Evolutionary conservation across 495 filamentous ascomycete genomes (phyloP), one percentile per base, ranked within the genome.

Genomic region (Neurospora sp.): DNA sequence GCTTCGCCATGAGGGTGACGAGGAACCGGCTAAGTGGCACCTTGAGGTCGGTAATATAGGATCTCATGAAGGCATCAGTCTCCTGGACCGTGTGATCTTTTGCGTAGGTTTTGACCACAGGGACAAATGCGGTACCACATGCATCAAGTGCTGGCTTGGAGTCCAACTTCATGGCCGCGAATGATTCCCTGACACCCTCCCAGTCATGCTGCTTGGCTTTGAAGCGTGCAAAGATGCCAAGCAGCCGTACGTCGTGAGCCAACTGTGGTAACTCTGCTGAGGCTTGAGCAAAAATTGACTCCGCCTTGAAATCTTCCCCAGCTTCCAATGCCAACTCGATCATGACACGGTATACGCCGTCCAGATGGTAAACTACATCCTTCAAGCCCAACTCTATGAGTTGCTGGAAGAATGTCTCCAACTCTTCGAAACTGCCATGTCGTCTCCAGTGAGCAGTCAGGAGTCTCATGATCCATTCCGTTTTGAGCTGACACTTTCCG

Each of bases 151-250:
- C 70, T 16, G 69, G 60, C n/a, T 49, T n/a, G 42, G 66, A 73
- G 2, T 77, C 23, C 8, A 72, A 5, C 5, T 74, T 72, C 81
- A 86, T 85, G 8, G 70, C 73, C 31, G 72, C 72, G 42, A 88
- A 85, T 9, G 75, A 49, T 18, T 76, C 71, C 27, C 80, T 77
- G 12, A 86, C 86, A 5, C 74, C 80, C 11, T 78, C 76, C 87
- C 87, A 88, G 40, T 88, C 82, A n/a, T 81, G 82, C 18, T 75
- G 73, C 73, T 78, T 80, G 5, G 87, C 87, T 42, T 81, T 74
- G 12, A 77, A 75, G 16, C 80, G 75, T 12, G 83, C 85, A 49
- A 87, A 78, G 44, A 82, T 75, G 0, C 83, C 84, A 39, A 77
- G 79, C 12, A 85, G 46, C 37, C 75, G 69, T 27, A 82, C 70